These are phyloP conservation scores for Hymenoscyphus infarciens DNA, from an alignment of 2,329 filamentous ascomycete species.

Conservation along the genomic window DNA sequence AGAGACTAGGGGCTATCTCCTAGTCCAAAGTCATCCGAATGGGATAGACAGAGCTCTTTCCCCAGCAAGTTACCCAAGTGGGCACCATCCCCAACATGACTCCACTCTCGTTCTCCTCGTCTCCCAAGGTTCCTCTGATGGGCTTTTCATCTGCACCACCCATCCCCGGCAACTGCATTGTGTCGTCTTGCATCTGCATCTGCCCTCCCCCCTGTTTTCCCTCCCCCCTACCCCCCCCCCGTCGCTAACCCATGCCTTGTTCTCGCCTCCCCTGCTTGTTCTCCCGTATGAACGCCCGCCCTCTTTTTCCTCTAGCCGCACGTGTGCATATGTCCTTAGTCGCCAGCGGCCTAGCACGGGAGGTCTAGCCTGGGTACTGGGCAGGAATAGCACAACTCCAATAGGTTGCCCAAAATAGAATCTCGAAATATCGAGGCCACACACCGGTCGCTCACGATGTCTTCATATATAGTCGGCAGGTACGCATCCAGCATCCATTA, in stretches of 20 bases:
- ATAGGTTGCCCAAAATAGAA: slow-evolving; percentile 43
- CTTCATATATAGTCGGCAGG: slow-evolving; percentile 31
- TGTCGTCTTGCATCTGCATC: slow-evolving; percentile 12
- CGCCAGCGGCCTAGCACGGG: slow-evolving; percentile 24
- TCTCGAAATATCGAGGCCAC: slow-evolving; percentile 35
- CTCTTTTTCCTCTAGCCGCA: slow-evolving; percentile 25
- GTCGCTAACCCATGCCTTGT: slow-evolving; percentile 14
- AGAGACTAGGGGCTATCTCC: background rate
- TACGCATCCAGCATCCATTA: slow-evolving; percentile 24
- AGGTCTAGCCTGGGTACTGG: slow-evolving; percentile 23
- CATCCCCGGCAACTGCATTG: slow-evolving; percentile 12
- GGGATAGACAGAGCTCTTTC: background rate
- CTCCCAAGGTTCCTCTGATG: background rate
- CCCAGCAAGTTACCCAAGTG: slow-evolving; percentile 3
- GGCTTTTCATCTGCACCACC: slow-evolving; percentile 18
- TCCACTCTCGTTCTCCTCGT: background rate
- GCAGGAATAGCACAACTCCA: slow-evolving; percentile 38
- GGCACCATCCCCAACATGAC: background rate
- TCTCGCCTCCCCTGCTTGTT: slow-evolving; percentile 8
- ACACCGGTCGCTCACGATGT: slow-evolving; percentile 12
- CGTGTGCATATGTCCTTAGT: slow-evolving; percentile 30
- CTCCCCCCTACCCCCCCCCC: slow-evolving; percentile 6
- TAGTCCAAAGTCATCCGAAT: background rate
- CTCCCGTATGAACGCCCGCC: slow-evolving; percentile 12
- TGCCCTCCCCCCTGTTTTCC: slow-evolving; percentile 11